Conservation (phyloP, 1,284 basidiomycete species). For the Thecaphora thlaspeos region DNA sequence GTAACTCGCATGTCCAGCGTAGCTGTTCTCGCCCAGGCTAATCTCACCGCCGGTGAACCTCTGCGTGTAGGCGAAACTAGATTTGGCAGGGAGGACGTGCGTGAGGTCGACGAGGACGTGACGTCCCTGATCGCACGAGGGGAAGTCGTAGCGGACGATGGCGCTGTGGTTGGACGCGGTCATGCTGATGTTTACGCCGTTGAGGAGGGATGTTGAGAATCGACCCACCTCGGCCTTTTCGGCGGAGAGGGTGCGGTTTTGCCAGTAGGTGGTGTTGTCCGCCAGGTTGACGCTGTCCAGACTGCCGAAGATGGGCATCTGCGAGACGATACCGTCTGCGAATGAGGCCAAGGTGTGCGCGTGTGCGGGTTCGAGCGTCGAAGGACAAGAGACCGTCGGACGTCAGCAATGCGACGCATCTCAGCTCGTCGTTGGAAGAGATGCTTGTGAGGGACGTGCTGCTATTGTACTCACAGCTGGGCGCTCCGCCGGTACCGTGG, state of each 20-base stretch:
- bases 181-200: constrained; percentile 17
- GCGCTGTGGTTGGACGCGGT: constrained; percentile 20
- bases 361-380: too few species aligned
- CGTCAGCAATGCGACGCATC: too few species aligned
- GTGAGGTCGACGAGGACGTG: constrained; percentile 20
- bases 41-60: constrained; percentile 10
- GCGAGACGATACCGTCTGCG: background rate
- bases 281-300: background rate
- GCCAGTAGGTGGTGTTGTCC: background rate
- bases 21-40: constrained; percentile 1
- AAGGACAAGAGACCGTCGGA: too few species aligned
- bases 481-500: background rate
- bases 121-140: constrained; percentile 2
- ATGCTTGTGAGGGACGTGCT: too few species aligned
- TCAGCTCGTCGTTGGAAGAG: too few species aligned
- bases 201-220: constrained; percentile 17
- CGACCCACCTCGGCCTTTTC: background rate
- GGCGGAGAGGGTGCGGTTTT: background rate
- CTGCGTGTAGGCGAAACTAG: background rate
- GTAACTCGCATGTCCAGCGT: background rate
- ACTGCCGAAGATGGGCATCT: background rate
- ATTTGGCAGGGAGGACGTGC: constrained; percentile 17
- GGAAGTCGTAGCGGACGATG: constrained; percentile 17
- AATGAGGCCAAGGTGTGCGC: too few species aligned
- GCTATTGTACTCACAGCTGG: background rate